Conservation (phyloP, 169 alveolate genomes). For the Babesia caballi region DNA sequence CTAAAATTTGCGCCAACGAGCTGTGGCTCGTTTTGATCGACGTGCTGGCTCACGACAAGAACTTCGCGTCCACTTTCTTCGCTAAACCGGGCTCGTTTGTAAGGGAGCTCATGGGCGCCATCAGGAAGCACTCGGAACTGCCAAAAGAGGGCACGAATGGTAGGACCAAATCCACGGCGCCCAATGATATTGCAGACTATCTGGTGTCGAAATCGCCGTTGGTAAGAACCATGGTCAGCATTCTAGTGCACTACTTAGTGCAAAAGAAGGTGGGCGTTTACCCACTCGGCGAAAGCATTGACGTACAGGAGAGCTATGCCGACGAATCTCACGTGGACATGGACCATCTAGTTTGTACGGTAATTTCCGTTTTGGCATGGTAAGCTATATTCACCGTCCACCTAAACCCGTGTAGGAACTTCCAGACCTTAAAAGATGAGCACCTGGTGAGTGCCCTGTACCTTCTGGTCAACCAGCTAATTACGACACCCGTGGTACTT, state of each 20-base stretch:
- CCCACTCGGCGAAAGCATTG: background rate
- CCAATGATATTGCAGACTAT: background rate
- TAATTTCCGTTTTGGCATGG: background rate
- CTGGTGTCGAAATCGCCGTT: background rate
- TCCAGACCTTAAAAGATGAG: conserved; percentile 1
- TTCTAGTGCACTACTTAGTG: conserved; percentile 1
- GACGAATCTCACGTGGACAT: background rate
- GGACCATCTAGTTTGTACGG: background rate
- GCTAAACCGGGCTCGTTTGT: background rate
- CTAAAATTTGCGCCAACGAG: conserved; percentile 5
- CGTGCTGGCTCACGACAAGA: background rate
- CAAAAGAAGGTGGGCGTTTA: conserved; percentile 6
- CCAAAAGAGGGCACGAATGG: background rate
- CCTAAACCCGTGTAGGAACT: background rate
- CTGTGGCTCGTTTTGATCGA: conserved; percentile 5
- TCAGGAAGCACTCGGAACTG: background rate
- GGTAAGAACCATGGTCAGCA: background rate
- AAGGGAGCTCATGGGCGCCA: conserved; percentile 10
- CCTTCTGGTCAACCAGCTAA: conserved; percentile 3
- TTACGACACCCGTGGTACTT: background rate
- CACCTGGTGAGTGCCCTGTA: background rate
- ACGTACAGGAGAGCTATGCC: background rate
- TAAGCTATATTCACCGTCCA: background rate
- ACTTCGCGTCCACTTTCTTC: background rate
- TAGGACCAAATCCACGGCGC: background rate